phyloP scores from a whole-genome alignment of 805 yeast genomes.

The Debaryomyces prosopidis region DNA sequence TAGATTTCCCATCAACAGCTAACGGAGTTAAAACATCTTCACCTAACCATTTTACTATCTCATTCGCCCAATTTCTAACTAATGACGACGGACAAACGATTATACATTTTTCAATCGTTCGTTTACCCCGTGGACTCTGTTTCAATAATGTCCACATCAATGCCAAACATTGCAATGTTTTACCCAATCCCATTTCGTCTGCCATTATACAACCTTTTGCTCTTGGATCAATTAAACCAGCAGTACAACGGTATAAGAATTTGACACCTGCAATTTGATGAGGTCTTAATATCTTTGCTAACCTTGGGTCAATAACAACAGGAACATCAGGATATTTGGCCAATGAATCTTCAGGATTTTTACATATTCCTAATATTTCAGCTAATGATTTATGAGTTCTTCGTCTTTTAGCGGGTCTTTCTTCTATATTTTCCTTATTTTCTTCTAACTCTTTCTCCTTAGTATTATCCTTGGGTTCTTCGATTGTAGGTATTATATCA shows the following conservation, averaged over 20 bases:
- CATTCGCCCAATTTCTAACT: conserved; percentile 97
- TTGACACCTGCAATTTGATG: conserved; percentile 96
- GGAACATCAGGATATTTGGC: conserved; percentile 81
- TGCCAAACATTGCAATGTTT: conserved; percentile 85
- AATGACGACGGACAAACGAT: conserved; percentile 94
- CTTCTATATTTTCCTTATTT: conserved; percentile 13
- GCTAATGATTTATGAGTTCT: conserved; percentile 66
- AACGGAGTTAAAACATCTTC: conserved; percentile 85
- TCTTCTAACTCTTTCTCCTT: conserved; percentile 12
- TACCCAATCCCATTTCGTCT: conserved; percentile 95
- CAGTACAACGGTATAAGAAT: conserved; percentile 84
- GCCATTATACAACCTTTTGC: conserved; percentile 99
- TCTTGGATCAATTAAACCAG: conserved; percentile 78
- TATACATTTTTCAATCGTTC: conserved; percentile 84
- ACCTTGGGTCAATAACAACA: conserved; percentile 89
- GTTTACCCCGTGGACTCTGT: conserved; percentile 84
- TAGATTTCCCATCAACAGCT: conserved; percentile 88
- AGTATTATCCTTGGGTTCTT: conserved; percentile 15
- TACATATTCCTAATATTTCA: conserved; percentile 75
- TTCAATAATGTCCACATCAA: conserved; percentile 88
- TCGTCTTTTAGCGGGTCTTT: conserved; percentile 31
- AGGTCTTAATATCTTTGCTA: conserved; percentile 84
- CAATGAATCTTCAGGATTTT: conserved; percentile 47
- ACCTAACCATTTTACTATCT: conserved; percentile 92
- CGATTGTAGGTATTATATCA: conserved; percentile 48